phyloP scores from a whole-genome alignment of 139 green algal species.

The Closterium sp. region DNA sequence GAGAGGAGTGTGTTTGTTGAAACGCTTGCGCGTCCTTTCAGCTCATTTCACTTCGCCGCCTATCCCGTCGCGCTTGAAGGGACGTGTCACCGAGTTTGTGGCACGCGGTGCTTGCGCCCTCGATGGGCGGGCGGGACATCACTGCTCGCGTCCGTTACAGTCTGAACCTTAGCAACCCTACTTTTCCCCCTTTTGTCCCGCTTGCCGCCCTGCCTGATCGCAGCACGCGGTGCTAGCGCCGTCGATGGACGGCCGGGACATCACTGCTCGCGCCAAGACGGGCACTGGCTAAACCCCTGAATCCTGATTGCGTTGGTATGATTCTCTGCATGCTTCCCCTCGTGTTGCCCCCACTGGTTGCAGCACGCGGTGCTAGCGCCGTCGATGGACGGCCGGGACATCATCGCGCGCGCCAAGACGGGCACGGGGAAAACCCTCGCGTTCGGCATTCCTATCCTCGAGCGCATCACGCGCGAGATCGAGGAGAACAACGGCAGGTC shows the following conservation, averaged over 20 bases:
- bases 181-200: background rate
- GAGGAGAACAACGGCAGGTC: constrained; percentile 12
- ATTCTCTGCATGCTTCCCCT: background rate
- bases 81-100: too few species aligned
- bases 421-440: constrained; percentile 97
- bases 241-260: constrained; percentile 72
- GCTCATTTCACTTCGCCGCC: background rate
- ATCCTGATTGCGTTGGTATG: background rate
- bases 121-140: too few species aligned
- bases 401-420: constrained; percentile 92
- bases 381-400: constrained; percentile 74
- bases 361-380: constrained; percentile 70
- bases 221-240: constrained; percentile 67
- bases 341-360: background rate
- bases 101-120: too few species aligned
- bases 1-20: too few species aligned
- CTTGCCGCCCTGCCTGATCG: background rate
- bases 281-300: constrained; percentile 75
- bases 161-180: background rate
- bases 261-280: constrained; percentile 90
- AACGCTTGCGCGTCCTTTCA: too few species aligned
- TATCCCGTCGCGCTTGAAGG: background rate
- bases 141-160: too few species aligned
- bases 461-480: constrained; percentile 58
- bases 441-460: constrained; percentile 94